Evolutionary conservation across 805 yeast genomes (phyloP).

Genomic region (Cyberlindnera mycetangii): DNA sequence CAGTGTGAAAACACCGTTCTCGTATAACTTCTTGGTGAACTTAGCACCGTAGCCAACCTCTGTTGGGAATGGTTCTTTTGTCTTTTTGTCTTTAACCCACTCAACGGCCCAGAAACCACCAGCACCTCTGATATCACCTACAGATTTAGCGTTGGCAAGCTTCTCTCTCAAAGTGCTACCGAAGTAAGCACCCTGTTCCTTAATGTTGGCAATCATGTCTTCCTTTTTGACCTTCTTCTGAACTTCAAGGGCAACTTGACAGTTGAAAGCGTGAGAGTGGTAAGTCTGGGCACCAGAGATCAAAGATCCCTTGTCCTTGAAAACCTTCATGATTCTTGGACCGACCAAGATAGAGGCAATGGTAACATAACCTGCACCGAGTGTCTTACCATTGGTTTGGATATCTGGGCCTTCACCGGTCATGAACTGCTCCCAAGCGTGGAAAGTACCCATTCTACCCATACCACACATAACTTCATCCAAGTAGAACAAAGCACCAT

Average conservation of each 20-base stretch:
- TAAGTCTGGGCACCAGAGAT: conserved; percentile 48
- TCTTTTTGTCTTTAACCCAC: conserved; percentile 43
- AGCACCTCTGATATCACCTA: conserved; percentile 52
- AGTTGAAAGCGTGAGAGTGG: conserved; percentile 45
- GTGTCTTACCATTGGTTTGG: conserved; percentile 45
- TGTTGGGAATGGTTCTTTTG: conserved; percentile 44
- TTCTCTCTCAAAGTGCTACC: conserved; percentile 34
- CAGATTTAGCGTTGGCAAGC: conserved; percentile 32
- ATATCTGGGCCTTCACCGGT: conserved; percentile 44
- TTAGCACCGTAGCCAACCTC: conserved; percentile 29
- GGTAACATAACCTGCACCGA: conserved; percentile 48
- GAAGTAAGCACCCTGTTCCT: conserved; percentile 41
- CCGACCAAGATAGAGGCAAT: conserved; percentile 41
- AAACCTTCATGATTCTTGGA: conserved; percentile 36
- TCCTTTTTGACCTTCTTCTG: conserved; percentile 38
- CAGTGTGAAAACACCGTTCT: conserved; percentile 42
- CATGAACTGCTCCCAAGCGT: conserved; percentile 42
- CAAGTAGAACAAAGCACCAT: conserved; percentile 46
- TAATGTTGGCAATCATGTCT: conserved; percentile 38
- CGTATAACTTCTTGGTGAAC: conserved; percentile 34
- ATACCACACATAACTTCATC: conserved; percentile 59
- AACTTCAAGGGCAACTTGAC: conserved; percentile 45
- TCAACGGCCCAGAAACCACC: conserved; percentile 57
- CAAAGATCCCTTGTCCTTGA: conserved; percentile 24
- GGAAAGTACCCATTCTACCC: conserved; percentile 48